Percentiles rank a stretch among this genome's conserved stretches.
phyloP scores from a whole-genome alignment of 495 filamentous ascomycete species.

The Thermothielavioides terrestris region DNA sequence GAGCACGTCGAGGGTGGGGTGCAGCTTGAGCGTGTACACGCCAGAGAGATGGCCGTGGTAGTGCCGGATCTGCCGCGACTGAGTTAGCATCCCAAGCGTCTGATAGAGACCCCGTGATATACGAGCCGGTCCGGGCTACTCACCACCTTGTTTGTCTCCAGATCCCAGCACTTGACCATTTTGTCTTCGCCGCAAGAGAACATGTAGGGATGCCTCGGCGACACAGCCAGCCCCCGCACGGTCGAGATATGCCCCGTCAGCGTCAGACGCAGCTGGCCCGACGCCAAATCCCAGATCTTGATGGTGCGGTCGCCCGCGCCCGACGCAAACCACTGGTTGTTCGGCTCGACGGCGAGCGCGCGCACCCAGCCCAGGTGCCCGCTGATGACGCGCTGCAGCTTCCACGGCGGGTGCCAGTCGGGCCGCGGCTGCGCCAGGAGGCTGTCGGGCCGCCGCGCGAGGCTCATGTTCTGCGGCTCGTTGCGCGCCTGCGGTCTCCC shows the following conservation, averaged over 20 bases:
- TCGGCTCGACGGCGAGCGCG: constrained; percentile 81
- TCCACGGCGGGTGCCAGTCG: constrained; percentile 97
- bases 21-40: constrained; percentile 84
- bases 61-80: constrained; percentile 57
- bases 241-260: constrained; percentile 96
- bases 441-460: constrained; percentile 56
- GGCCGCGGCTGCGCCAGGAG: constrained; percentile 65
- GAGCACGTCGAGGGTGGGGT: constrained; percentile 89
- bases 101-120: too few species aligned
- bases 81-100: not conserved
- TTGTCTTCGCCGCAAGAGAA: constrained; percentile 99
- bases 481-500: constrained; percentile 14
- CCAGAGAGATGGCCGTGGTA: constrained; percentile 97
- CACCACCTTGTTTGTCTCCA: constrained; percentile 90
- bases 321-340: constrained; percentile 96
- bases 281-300: constrained; percentile 97
- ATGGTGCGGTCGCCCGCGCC: constrained; percentile 95
- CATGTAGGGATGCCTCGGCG: constrained; percentile 89
- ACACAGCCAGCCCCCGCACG: constrained; percentile 88
- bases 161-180: constrained; percentile 99
- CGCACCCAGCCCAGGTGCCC: constrained; percentile 97
- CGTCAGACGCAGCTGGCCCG: constrained; percentile 71
- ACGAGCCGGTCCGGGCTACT: not conserved
- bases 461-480: constrained; percentile 34
- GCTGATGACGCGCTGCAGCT: constrained; percentile 94